Evolutionary conservation across 495 filamentous ascomycete species (phyloP).

Genomic region (Aspergillus ostianus): DNA sequence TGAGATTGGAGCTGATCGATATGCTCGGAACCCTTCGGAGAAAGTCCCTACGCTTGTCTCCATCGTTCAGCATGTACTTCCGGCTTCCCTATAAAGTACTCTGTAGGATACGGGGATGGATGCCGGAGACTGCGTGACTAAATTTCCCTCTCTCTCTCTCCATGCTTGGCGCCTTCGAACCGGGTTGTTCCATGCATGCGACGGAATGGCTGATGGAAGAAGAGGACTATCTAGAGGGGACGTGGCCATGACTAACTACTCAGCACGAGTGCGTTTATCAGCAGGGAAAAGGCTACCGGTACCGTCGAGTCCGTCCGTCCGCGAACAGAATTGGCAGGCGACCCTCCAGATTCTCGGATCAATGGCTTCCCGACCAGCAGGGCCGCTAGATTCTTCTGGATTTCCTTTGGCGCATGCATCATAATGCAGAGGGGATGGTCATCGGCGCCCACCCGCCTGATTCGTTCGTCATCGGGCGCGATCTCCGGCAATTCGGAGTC

Average conservation of each 20-base stretch:
- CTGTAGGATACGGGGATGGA: too few species aligned
- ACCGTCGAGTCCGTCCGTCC: constrained; percentile 9
- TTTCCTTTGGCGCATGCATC: constrained; percentile 15
- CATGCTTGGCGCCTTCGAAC: not conserved
- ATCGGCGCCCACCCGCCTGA: not conserved
- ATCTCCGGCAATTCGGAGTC: not conserved
- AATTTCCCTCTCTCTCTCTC: not conserved
- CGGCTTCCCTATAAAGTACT: not conserved
- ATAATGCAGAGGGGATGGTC: constrained; percentile 1
- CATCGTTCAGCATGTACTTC: not conserved
- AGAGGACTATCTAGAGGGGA: not conserved
- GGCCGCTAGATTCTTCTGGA: constrained; percentile 24
- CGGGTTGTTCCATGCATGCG: not conserved
- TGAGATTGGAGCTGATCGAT: not conserved
- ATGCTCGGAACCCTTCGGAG: not conserved
- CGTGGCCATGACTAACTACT: not conserved
- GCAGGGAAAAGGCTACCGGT: constrained; percentile 8
- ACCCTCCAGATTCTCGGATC: constrained; percentile 15
- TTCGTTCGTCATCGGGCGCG: not conserved
- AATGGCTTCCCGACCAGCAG: constrained; percentile 6
- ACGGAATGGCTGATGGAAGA: not conserved
- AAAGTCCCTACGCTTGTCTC: not conserved
- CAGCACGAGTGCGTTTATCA: not conserved
- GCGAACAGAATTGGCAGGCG: constrained; percentile 17
- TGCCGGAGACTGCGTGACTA: too few species aligned